These are phyloP conservation scores for Henckelia pumila DNA, from an alignment of 257 asterid genomes.

Conservation along the genomic window DNA sequence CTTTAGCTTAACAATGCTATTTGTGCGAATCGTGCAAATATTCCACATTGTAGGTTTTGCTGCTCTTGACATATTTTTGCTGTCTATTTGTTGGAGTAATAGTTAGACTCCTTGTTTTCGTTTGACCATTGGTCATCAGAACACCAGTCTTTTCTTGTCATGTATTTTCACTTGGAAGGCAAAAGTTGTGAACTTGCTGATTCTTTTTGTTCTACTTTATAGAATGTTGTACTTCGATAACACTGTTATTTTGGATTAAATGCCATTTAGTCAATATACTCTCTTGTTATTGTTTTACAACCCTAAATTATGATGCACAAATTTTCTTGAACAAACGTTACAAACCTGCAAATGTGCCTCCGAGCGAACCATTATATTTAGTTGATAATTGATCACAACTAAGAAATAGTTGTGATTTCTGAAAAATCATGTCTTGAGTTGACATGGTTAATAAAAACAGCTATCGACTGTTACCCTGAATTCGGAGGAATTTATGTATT, in stretches of 20 bases:
- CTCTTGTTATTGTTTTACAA: background rate
- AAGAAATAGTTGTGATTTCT: background rate
- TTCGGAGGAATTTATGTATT: slow-evolving; percentile 12
- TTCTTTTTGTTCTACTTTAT: background rate
- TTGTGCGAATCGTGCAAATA: background rate
- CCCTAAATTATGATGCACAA: background rate
- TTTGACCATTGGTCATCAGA: background rate
- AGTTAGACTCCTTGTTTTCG: background rate
- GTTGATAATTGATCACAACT: slow-evolving; percentile 1
- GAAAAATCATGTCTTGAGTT: background rate
- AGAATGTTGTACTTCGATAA: background rate
- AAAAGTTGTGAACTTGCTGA: background rate
- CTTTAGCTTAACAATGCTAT: slow-evolving; percentile 15
- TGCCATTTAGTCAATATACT: background rate
- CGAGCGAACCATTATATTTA: background rate
- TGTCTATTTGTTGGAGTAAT: background rate
- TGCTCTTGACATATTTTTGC: background rate
- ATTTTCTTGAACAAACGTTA: background rate
- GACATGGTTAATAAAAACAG: background rate
- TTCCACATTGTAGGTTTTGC: background rate
- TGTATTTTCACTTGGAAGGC: background rate
- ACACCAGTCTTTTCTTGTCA: background rate
- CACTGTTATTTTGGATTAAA: background rate
- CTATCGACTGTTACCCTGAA: background rate
- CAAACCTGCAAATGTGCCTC: background rate